phyloP scores from a whole-genome alignment of 2,329 filamentous ascomycete species.

The Alternaria tenuissima region DNA sequence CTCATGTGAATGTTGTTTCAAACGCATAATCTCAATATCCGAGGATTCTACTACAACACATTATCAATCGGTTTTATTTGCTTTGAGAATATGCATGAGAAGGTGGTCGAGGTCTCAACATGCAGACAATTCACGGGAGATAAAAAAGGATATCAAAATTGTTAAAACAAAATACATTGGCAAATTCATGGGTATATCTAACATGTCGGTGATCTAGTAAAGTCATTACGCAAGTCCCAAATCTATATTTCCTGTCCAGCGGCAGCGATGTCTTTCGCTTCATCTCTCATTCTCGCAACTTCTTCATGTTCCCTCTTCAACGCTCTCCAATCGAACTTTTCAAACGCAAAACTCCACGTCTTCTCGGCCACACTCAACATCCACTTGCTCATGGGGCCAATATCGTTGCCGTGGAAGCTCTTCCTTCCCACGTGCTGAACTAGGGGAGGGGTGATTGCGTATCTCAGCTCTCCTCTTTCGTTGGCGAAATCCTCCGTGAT shows the following conservation, averaged over 20 bases:
- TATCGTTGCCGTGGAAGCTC: slow-evolving; percentile 49
- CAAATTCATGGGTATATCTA: slow-evolving; percentile 9
- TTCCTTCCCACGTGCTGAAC: slow-evolving; percentile 56
- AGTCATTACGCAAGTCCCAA: not conserved
- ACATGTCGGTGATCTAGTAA: not conserved
- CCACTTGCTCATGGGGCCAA: slow-evolving; percentile 37
- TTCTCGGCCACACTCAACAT: slow-evolving; percentile 45
- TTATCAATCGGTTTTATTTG: too few relatives aligned
- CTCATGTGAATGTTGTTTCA: too few relatives aligned
- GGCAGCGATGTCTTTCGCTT: not conserved
- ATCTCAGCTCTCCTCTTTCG: slow-evolving; percentile 49
- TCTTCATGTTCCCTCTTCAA: slow-evolving; percentile 42
- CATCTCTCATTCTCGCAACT: slow-evolving; percentile 14
- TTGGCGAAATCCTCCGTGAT: slow-evolving; percentile 55
- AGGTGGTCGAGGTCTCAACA: not conserved
- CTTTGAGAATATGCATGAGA: not conserved
- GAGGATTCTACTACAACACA: too few relatives aligned
- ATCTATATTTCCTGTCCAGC: not conserved
- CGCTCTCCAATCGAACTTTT: slow-evolving; percentile 37
- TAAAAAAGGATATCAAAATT: too few relatives aligned
- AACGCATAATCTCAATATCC: too few relatives aligned
- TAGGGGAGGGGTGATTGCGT: slow-evolving; percentile 54
- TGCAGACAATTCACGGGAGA: not conserved
- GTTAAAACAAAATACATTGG: not conserved
- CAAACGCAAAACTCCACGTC: slow-evolving; percentile 54